Evolutionary conservation across 108 stramenopile genomes (phyloP), one percentile per base, ranked within the genome.

Genomic region (Conticribra guillardii): DNA sequence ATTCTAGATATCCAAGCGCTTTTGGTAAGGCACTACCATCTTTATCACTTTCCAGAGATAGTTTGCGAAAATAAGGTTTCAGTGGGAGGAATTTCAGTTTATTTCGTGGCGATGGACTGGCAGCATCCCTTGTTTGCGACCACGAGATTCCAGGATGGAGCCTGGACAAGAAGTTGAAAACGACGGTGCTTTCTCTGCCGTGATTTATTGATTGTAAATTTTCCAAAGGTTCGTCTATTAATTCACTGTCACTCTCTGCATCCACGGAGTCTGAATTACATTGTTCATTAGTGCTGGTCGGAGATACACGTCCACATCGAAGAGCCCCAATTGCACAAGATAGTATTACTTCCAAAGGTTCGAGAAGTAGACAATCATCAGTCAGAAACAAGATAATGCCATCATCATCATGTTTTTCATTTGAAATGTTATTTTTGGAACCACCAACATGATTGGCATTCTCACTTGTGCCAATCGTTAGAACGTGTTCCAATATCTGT

Each of bases 101-200:
- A 37, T 54, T 45, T 49, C 61, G 16, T 30, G 81, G 81, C 8
- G 76, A 57, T 63, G 76, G 76, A 73, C 56, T 72, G 0, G 76
- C 34, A 3, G 45, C 21, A 57, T 61, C 51, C 15, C 76, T 46
- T 18, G 81, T 82, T 50, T 82, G 76, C 41, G 70, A 59, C 47
- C 67, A 77, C n/a, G 76, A 53, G 56, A 82, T 82, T 18, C 81
- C 81, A n/a, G 71, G 76, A 77, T 82, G 81, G 7, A 82, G 58
- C 26, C 81, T 62, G 15, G 76, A 44, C 9, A 82, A 17, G 32
- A 82, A 82, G 51, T 66, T 66, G 57, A 63, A 76, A 0, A 71
- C 37, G 11, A 11, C 37, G 5, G 37, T 41, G 37, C 47, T 9
- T 8, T 21, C 17, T 14, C 55, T 28, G 30, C 27, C 17, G 47